These are phyloP conservation scores for Bolboschoenoplectus hybrid DNA, from an alignment of 202 grass and related monocot genomes.

Conservation along the genomic window DNA sequence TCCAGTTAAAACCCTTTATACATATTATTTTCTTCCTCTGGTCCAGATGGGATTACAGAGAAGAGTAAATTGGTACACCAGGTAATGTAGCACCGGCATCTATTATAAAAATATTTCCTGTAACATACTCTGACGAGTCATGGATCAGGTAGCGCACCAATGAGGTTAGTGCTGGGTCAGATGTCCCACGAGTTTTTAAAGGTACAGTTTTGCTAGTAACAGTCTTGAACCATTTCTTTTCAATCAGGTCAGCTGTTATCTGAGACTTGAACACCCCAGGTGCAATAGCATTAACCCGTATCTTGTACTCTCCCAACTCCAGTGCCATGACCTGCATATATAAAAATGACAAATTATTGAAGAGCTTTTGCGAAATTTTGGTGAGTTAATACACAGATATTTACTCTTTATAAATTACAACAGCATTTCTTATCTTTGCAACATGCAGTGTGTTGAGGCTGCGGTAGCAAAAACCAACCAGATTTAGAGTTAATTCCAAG, in stretches of 20 bases:
- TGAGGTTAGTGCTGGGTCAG: slow-evolving; percentile 70
- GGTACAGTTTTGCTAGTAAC: slow-evolving; percentile 66
- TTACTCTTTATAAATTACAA: not conserved
- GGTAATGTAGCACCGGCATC: slow-evolving; percentile 65
- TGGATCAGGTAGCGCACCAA: slow-evolving; percentile 75
- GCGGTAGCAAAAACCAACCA: slow-evolving; percentile 16
- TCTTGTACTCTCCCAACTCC: slow-evolving; percentile 65
- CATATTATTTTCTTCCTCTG: not conserved
- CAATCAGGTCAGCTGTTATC: slow-evolving; percentile 61
- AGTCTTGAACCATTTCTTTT: slow-evolving; percentile 65
- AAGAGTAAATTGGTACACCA: slow-evolving; percentile 76
- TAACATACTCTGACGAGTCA: slow-evolving; percentile 67
- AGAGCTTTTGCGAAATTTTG: slow-evolving; percentile 21
- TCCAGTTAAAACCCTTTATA: not conserved
- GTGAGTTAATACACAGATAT: not conserved
- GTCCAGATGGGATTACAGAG: slow-evolving; percentile 40
- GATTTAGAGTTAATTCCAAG: not conserved
- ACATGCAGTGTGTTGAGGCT: not conserved
- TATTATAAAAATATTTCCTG: slow-evolving; percentile 70
- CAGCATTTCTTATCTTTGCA: not conserved
- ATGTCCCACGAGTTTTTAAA: slow-evolving; percentile 53
- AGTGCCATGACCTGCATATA: slow-evolving; percentile 60
- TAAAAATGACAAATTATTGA: slow-evolving; percentile 13
- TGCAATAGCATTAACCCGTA: slow-evolving; percentile 72
- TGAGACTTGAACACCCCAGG: slow-evolving; percentile 77